Evolutionary conservation across 345 rosid genomes (phyloP), one percentile per base, ranked within the genome.

Genomic region (Luvunga scandens): DNA sequence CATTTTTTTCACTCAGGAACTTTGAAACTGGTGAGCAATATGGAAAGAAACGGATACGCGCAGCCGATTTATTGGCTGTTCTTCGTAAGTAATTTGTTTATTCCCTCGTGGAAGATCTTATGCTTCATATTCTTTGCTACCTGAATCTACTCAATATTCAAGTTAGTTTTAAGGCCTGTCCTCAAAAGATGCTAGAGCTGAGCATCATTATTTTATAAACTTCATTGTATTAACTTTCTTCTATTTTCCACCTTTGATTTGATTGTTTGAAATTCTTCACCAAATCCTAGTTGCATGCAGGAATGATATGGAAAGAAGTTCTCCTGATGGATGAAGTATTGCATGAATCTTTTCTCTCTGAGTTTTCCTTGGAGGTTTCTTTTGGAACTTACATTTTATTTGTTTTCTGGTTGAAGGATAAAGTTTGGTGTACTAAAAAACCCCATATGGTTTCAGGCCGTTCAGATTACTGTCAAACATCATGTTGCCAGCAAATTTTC

Each of bases 291-390:
- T 42, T 79, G 78, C 62, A 78, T 79, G 81, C 84, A 96, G 98
- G 93, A 83, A 81, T 87, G 64, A 86, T 97, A 75, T 94, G 98
- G 99, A 86, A 84, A 77, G 98, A 93, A 86, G 98, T 91, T 45
- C 92, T 90, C 64, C 83, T 93, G 77, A 82, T 97, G 91, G 98
- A 94, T 82, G 94, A 90, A 84, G 95, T 89, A 34, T 82, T 94
- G 78, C 84, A 79, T 77, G 97, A 92, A 82, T 94, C 97, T 85
- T 84, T 81, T 62, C 93, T 97, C 70, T 86, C 92, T 69, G 97
- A 88, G 76, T 86, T 85, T 83, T 87, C 92, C 18, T 80, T 89
- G 76, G 91, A 93, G 98, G 98, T 96, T 61, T 34, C 71, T 76
- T 60, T 68, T 82, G 70, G 42, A 77, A 73, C 82, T 79, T 21